These are phyloP conservation scores for Solanum verrucosum DNA, from an alignment of 257 asterid species.

Conservation along the genomic window DNA sequence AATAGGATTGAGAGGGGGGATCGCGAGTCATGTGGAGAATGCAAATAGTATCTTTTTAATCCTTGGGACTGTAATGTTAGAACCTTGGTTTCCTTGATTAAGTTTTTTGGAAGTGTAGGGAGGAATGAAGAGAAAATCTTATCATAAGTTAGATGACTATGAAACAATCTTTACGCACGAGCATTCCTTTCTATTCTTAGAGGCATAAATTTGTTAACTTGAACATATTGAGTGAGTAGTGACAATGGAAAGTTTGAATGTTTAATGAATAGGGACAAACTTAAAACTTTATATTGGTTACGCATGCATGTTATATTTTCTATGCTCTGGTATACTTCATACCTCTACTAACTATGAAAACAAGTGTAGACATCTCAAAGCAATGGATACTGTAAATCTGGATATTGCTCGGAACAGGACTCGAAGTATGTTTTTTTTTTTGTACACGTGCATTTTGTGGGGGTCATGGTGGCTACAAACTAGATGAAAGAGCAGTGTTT, in stretches of 20 bases:
- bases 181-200: background rate
- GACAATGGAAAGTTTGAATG: background rate
- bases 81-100: background rate
- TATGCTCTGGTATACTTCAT: background rate
- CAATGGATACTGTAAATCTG: background rate
- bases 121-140: background rate
- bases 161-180: background rate
- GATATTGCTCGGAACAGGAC: background rate
- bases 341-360: background rate
- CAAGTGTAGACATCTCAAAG: background rate
- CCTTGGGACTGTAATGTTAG: background rate
- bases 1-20: background rate
- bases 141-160: background rate
- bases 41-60: no score
- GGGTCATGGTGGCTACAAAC: background rate
- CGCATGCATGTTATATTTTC: background rate
- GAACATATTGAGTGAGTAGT: background rate
- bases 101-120: no score
- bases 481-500: background rate
- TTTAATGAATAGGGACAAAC: background rate
- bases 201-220: background rate
- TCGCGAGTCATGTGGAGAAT: background rate
- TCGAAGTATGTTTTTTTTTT: background rate
- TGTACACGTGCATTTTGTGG: background rate
- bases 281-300: background rate